phyloP scores from a whole-genome alignment of 345 rosid species.

The Eucalyptus pauciflora region DNA sequence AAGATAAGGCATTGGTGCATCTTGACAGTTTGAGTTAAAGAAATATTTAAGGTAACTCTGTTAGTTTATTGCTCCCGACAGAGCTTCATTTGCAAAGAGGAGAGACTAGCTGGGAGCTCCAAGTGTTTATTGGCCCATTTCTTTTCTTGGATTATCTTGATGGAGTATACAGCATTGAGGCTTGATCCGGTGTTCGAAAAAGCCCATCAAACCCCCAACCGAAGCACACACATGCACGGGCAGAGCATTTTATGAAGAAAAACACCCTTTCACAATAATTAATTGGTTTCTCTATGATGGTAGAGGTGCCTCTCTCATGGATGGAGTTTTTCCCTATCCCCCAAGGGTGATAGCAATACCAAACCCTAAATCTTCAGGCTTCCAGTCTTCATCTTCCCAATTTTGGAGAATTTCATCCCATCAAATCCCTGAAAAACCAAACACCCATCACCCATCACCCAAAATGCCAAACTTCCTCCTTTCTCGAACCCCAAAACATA shows the following conservation, averaged over 20 bases:
- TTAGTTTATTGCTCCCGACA: background rate
- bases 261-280: background rate
- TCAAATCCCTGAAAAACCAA: too few relatives aligned
- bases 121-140: background rate
- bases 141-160: background rate
- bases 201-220: background rate
- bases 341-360: too few relatives aligned
- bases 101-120: background rate
- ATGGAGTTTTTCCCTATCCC: too few relatives aligned
- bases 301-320: too few relatives aligned
- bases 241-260: background rate
- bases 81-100: background rate
- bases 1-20: background rate
- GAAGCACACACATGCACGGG: background rate
- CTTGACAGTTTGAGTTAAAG: background rate
- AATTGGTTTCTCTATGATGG: too few relatives aligned
- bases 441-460: too few relatives aligned
- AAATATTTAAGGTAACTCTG: background rate
- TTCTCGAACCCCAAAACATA: too few relatives aligned
- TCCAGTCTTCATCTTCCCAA: too few relatives aligned
- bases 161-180: background rate
- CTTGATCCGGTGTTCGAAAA: background rate
- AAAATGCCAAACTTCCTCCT: too few relatives aligned
- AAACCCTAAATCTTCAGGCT: too few relatives aligned
- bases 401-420: too few relatives aligned